Evolutionary conservation across 2,329 filamentous ascomycete genomes (phyloP).

Genomic region (Cordyceps tenuipes): DNA sequence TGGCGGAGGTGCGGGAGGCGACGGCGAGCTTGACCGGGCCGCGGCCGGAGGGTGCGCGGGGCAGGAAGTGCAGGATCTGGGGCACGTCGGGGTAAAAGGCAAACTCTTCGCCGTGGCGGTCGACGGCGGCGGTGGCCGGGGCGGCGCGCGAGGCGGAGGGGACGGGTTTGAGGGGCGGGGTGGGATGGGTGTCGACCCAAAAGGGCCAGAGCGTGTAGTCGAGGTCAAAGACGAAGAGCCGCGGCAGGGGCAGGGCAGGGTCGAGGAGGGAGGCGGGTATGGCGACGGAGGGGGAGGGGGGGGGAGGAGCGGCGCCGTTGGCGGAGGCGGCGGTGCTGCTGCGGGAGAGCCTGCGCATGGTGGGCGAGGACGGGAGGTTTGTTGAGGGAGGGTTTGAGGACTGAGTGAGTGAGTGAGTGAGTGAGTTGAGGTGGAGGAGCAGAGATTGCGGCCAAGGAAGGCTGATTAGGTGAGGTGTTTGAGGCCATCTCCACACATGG

Average conservation of each 20-base stretch:
- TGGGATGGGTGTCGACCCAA: slow-evolving; percentile 92
- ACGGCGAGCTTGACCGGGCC: slow-evolving; percentile 50
- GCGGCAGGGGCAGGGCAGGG: slow-evolving; percentile 60
- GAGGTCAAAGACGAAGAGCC: slow-evolving; percentile 84
- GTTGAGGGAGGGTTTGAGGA: not conserved
- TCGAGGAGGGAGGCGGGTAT: slow-evolving; percentile 24
- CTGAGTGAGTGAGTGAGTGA: not conserved
- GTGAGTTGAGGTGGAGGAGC: not conserved
- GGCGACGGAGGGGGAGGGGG: slow-evolving; percentile 14
- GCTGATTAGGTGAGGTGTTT: too few species aligned
- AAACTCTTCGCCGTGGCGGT: slow-evolving; percentile 57
- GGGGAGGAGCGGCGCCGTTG: not conserved
- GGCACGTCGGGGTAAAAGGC: slow-evolving; percentile 65
- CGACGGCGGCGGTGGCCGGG: slow-evolving; percentile 33
- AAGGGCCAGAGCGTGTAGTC: slow-evolving; percentile 99
- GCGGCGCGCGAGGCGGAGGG: slow-evolving; percentile 33
- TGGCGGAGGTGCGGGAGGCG: slow-evolving; percentile 73
- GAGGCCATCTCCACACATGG: too few species aligned
- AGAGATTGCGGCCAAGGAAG: too few species aligned
- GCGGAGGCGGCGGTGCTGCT: slow-evolving; percentile 11
- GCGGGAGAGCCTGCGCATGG: slow-evolving; percentile 8
- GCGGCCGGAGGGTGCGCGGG: slow-evolving; percentile 15
- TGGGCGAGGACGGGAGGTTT: not conserved
- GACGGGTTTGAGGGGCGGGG: slow-evolving; percentile 57
- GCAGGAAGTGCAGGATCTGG: slow-evolving; percentile 53